phyloP scores from a whole-genome alignment of 176 grass and related monocot genomes.

The Oryza glaberrima region DNA sequence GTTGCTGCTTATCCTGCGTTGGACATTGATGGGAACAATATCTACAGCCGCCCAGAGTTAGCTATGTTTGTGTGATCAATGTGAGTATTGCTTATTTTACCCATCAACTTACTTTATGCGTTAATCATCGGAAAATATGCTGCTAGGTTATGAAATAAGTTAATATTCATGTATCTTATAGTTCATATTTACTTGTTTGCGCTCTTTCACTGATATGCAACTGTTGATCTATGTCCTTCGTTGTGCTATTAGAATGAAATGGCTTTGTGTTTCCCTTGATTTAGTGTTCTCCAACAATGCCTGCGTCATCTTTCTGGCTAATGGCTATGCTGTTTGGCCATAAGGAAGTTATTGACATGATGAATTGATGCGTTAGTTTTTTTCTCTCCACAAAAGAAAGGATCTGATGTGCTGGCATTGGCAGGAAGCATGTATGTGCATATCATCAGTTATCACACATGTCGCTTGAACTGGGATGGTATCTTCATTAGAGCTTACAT shows the following conservation, averaged over 20 bases:
- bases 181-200: background rate
- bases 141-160: slow-evolving; percentile 1
- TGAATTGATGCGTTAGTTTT: slow-evolving; percentile 13
- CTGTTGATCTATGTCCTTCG: background rate
- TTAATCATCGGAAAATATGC: background rate
- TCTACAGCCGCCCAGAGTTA: slow-evolving; percentile 76
- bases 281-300: background rate
- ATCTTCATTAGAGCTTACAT: slow-evolving; percentile 44
- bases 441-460: slow-evolving; percentile 20
- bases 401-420: slow-evolving; percentile 50
- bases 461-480: slow-evolving; percentile 42
- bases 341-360: background rate
- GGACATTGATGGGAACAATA: slow-evolving; percentile 62
- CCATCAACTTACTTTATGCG: background rate
- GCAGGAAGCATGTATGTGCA: slow-evolving; percentile 42
- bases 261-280: background rate
- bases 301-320: background rate
- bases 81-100: slow-evolving; percentile 46
- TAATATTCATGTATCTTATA: background rate
- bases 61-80: slow-evolving; percentile 74
- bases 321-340: background rate
- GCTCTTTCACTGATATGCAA: background rate
- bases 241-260: background rate
- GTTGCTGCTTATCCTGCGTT: slow-evolving; percentile 74
- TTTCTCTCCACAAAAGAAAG: slow-evolving; percentile 14